Conservation (phyloP, 2,329 filamentous ascomycete genomes). For the Penicillium sp. region DNA sequence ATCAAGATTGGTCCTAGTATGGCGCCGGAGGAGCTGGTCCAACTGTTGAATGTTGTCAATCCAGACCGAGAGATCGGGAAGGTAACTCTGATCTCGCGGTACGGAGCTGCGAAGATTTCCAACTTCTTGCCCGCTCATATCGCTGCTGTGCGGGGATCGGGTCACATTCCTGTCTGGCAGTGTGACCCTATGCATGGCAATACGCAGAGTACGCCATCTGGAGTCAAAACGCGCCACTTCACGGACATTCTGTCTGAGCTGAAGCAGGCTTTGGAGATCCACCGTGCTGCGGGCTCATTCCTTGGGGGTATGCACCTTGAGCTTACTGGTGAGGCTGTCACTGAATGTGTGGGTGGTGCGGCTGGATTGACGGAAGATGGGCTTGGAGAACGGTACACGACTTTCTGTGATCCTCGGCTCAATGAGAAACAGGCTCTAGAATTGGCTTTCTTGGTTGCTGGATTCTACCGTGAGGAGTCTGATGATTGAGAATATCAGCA, state of each 20-base stretch:
- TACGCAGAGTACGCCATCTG: conserved; percentile 66
- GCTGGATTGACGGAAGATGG: conserved; percentile 86
- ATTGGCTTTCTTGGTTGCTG: conserved; percentile 88
- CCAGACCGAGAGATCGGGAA: conserved; percentile 81
- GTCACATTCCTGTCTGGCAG: conserved; percentile 84
- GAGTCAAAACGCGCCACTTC: conserved; percentile 92
- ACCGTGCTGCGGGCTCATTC: conserved; percentile 80
- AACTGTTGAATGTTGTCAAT: conserved; percentile 82
- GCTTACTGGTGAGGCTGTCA: conserved; percentile 92
- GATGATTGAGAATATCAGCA: conserved; percentile 15
- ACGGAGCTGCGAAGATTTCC: conserved; percentile 77
- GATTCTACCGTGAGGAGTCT: conserved; percentile 65
- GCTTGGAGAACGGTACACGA: conserved; percentile 86
- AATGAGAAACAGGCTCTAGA: conserved; percentile 99
- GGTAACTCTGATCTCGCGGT: conserved; percentile 93
- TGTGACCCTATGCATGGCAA: conserved; percentile 98
- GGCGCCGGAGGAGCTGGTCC: conserved; percentile 71
- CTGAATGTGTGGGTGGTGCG: conserved; percentile 90
- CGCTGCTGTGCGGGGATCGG: conserved; percentile 79
- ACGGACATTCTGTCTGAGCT: conserved; percentile 87
- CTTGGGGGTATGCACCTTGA: conserved; percentile 94
- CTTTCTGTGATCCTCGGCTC: conserved; percentile 89
- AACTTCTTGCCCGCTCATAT: conserved; percentile 82
- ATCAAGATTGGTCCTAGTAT: conserved; percentile 95
- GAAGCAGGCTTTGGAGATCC: conserved; percentile 77